These are phyloP conservation scores for Candida boleticola DNA, from an alignment of 805 yeast species.

Conservation along the genomic window DNA sequence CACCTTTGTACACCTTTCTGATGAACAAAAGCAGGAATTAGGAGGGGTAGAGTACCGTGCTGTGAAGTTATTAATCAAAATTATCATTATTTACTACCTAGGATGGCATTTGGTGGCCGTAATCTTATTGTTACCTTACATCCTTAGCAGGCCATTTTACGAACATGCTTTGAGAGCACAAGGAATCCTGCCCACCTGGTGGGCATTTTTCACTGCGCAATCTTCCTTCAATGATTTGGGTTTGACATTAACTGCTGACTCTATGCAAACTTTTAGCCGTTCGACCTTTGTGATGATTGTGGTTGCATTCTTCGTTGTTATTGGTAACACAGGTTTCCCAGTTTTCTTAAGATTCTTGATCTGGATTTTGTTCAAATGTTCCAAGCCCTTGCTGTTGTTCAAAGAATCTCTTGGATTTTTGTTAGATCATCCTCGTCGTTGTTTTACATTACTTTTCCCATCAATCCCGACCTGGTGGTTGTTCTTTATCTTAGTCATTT, in stretches of 20 bases:
- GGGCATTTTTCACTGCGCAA: conserved; percentile 84
- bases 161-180: conserved; percentile 40
- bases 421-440: conserved; percentile 94
- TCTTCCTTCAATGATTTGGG: conserved; percentile 88
- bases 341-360: conserved; percentile 74
- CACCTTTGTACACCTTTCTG: conserved; percentile 77
- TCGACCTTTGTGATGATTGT: conserved; percentile 66
- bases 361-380: conserved; percentile 70
- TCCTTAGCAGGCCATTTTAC: conserved; percentile 42
- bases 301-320: conserved; percentile 68
- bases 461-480: conserved; percentile 96
- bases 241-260: conserved; percentile 73
- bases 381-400: conserved; percentile 61
- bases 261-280: conserved; percentile 65
- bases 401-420: conserved; percentile 82
- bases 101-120: conserved; percentile 68
- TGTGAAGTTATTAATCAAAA: conserved; percentile 66
- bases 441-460: conserved; percentile 90
- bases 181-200: conserved; percentile 83
- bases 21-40: conserved; percentile 84
- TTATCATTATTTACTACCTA: conserved; percentile 64
- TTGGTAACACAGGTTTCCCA: conserved; percentile 97
- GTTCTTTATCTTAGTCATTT: conserved; percentile 62
- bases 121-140: conserved; percentile 62
- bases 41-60: conserved; percentile 98